Evolutionary conservation across 306 rosid species (phyloP).

Genomic region (Mimosa bimucronata): DNA sequence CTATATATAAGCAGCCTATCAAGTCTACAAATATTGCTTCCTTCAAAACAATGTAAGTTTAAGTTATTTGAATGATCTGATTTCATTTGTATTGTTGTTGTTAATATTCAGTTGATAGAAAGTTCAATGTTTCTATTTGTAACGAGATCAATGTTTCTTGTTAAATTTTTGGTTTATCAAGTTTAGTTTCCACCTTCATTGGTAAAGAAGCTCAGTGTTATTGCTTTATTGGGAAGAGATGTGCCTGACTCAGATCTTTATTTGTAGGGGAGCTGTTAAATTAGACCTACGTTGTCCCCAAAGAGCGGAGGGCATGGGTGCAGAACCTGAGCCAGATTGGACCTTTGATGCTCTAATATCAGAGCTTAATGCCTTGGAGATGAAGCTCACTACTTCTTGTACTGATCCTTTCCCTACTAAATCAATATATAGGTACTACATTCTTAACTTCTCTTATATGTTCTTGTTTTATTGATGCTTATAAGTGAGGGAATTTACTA

Average conservation of each 20-base stretch:
- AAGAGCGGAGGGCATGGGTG: constrained; percentile 47
- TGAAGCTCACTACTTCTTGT: constrained; percentile 51
- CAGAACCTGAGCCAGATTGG: constrained; percentile 87
- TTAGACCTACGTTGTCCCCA: constrained; percentile 56
- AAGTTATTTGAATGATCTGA: background rate
- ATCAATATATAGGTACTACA: constrained; percentile 48
- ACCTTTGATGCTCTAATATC: constrained; percentile 59
- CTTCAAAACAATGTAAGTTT: constrained; percentile 12
- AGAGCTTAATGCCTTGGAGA: constrained; percentile 70
- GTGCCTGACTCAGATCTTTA: constrained; percentile 17
- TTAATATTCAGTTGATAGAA: background rate
- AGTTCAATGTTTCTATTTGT: background rate
- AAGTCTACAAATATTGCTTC: constrained; percentile 3
- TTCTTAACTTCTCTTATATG: background rate
- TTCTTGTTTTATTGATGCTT: constrained; percentile 1
- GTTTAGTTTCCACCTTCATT: background rate
- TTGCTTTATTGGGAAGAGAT: background rate
- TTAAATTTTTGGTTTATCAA: background rate
- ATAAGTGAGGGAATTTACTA: background rate
- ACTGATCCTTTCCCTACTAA: constrained; percentile 46
- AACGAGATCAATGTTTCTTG: constrained; percentile 9
- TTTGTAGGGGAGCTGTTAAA: constrained; percentile 62
- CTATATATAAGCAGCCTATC: background rate
- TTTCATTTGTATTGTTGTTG: background rate
- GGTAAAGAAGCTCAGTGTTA: background rate